Evolutionary conservation across 192 early-diverging fungal genomes (phyloP), one percentile per base, ranked within the genome.

Genomic region (Geosiphon pyriformis): DNA sequence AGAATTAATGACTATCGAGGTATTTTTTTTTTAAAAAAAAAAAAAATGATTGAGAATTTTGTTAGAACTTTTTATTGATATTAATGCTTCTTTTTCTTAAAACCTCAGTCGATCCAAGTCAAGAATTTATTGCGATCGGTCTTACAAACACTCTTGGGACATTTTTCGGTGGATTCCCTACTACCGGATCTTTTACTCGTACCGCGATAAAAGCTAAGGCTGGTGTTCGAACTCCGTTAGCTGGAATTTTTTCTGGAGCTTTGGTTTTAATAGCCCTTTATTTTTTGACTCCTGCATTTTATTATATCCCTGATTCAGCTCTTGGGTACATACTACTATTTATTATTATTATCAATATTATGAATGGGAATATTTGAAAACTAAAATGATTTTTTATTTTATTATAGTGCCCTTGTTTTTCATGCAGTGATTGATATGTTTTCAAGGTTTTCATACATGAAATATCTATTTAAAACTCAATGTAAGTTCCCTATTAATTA

Each of bases 161-260:
- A 4, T 94, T 96, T 74, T 90, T 98, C 74, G 83, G 87, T 59
- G 90, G 84, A 8, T 94, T 89, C 77, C 89, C 94, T 23, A 81
- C 90, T 0, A 95, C 95, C 15, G 95, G 94, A 37, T 94, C 93
- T 7, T 96, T 98, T 80, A 93, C 93, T 10, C 88, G 95, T 49
- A 90, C 92, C 0, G 93, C 94, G 48, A 86, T 98, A 74, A 96
- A 94, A 77, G 82, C 91, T 65, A 84, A 87, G 69, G 90, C 92
- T 10, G 95, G 95, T 17, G 89, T 90, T 30, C 80, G 87, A 37
- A 88, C 92, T 7, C 93, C 93, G 2, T 71, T 91, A 23, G 86
- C 89, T 25, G 87, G 87, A 29, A 71, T 92, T 56, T 80, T 94
- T 77, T 91, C 91, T 17, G 90, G 85, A 30, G 64, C 77, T 8